Evolutionary conservation across 108 stramenopile genomes (phyloP).

Genomic region (Phaeodactylum tricornutum): DNA sequence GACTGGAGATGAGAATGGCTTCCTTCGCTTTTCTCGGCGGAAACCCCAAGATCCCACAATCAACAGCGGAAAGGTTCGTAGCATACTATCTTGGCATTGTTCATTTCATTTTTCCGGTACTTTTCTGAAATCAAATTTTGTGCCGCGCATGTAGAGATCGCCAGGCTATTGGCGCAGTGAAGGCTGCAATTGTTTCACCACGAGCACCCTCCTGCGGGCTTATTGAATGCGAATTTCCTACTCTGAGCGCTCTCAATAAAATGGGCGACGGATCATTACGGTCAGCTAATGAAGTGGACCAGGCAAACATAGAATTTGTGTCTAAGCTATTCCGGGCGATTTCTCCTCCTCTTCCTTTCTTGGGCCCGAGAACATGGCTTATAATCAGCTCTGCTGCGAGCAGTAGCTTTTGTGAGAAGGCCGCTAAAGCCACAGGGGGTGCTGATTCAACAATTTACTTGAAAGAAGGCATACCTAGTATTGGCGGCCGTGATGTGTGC

Average conservation of each 20-base stretch:
- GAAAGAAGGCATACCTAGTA: slow-evolving; percentile 18
- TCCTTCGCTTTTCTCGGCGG: too few relatives aligned
- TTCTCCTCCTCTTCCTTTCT: slow-evolving; percentile 15
- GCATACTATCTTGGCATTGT: too few relatives aligned
- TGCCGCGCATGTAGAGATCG: too few relatives aligned
- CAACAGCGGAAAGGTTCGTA: too few relatives aligned
- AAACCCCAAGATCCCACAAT: too few relatives aligned
- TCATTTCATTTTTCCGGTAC: too few relatives aligned
- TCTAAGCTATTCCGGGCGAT: slow-evolving; percentile 29
- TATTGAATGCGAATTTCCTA: slow-evolving; percentile 75
- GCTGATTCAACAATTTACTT: slow-evolving; percentile 11
- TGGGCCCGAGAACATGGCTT: slow-evolving; percentile 42
- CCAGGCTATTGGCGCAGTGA: slow-evolving; percentile 42
- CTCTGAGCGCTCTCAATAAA: slow-evolving; percentile 47
- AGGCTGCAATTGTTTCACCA: slow-evolving; percentile 40
- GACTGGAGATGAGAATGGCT: too few relatives aligned
- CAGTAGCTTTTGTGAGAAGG: slow-evolving; percentile 25
- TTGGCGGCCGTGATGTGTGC: slow-evolving; percentile 19
- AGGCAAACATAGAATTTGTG: slow-evolving; percentile 44
- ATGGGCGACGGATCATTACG: slow-evolving; percentile 60
- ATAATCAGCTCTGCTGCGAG: slow-evolving; percentile 38
- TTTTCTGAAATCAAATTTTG: too few relatives aligned
- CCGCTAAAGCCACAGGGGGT: slow-evolving; percentile 18
- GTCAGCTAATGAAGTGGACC: slow-evolving; percentile 53
- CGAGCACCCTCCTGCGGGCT: slow-evolving; percentile 28